These are phyloP conservation scores for Apiotrichum laibachii DNA, from an alignment of 1,284 basidiomycete genomes.

Conservation along the genomic window DNA sequence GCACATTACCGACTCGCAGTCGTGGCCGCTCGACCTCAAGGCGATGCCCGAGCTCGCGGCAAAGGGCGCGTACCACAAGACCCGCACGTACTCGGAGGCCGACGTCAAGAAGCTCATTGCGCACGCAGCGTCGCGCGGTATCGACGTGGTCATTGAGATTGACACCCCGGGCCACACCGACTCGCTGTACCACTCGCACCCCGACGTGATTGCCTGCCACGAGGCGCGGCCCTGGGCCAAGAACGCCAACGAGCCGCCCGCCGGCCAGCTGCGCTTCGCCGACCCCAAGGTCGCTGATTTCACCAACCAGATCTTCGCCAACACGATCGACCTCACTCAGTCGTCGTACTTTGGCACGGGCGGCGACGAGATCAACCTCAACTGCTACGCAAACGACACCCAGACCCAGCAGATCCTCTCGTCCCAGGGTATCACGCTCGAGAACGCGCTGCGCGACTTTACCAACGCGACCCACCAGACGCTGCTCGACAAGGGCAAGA, in stretches of 20 bases:
- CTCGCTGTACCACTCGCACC: constrained; percentile 62
- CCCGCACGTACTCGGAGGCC: constrained; percentile 59
- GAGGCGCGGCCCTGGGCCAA: constrained; percentile 60
- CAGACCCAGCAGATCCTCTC: constrained; percentile 59
- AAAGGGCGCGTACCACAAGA: constrained; percentile 61
- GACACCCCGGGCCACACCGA: constrained; percentile 70
- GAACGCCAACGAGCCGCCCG: constrained; percentile 61
- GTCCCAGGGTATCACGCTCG: constrained; percentile 58
- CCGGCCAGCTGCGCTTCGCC: constrained; percentile 74
- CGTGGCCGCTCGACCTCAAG: constrained; percentile 69
- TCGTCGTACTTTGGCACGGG: constrained; percentile 69
- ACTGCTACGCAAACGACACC: constrained; percentile 65
- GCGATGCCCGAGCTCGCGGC: constrained; percentile 62
- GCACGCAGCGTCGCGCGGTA: constrained; percentile 74
- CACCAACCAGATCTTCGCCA: constrained; percentile 54
- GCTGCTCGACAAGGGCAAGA: constrained; percentile 56
- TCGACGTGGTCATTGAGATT: constrained; percentile 72
- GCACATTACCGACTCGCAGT: constrained; percentile 36
- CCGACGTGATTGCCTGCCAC: constrained; percentile 71
- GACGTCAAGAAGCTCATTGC: constrained; percentile 65
- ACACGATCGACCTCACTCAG: constrained; percentile 23
- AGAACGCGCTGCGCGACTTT: constrained; percentile 65
- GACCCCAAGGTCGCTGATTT: constrained; percentile 55
- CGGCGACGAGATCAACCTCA: constrained; percentile 74
- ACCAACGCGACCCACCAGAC: constrained; percentile 58